Evolutionary conservation across 495 filamentous ascomycete species (phyloP).

Genomic region (Parmelia sp.): DNA sequence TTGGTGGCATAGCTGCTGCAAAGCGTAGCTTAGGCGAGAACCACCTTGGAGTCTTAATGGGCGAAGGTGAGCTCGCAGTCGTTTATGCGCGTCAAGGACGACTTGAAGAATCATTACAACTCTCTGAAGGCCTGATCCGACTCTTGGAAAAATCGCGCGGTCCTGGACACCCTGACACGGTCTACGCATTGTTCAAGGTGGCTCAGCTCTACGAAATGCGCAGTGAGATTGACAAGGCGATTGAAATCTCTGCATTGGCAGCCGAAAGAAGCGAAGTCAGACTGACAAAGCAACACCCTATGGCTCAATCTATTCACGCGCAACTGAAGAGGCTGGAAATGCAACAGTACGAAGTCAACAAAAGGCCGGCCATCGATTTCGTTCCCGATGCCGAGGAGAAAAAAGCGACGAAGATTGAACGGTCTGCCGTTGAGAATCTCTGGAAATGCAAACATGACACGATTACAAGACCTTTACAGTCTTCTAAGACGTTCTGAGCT

Average conservation of each 20-base stretch:
- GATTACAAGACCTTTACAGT: neutral
- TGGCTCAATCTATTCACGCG: slow-evolving; percentile 12
- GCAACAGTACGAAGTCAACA: neutral
- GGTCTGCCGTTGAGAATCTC: neutral
- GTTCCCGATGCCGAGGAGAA: neutral
- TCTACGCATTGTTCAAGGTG: slow-evolving; percentile 12
- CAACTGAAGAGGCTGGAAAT: slow-evolving; percentile 3
- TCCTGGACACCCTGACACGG: slow-evolving; percentile 11
- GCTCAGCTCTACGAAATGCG: slow-evolving; percentile 16
- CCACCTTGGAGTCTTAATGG: slow-evolving; percentile 25
- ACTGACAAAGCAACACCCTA: slow-evolving; percentile 11
- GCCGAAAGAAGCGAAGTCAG: neutral
- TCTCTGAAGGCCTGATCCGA: neutral
- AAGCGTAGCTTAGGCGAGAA: slow-evolving; percentile 24
- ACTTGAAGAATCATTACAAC: slow-evolving; percentile 7
- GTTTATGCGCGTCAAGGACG: slow-evolving; percentile 15
- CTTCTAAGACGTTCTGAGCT: neutral
- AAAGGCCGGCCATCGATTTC: neutral
- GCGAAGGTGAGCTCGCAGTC: slow-evolving; percentile 15
- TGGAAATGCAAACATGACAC: neutral
- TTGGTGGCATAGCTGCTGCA: slow-evolving; percentile 16
- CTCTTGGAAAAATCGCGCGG: slow-evolving; percentile 13
- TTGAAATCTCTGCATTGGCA: slow-evolving; percentile 5
- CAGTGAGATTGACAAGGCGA: slow-evolving; percentile 7
- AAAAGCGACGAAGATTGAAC: neutral